Base-by-base conservation (phyloP, 768 basidiomycete genomes). In the Lentinus brumalis region DNA sequence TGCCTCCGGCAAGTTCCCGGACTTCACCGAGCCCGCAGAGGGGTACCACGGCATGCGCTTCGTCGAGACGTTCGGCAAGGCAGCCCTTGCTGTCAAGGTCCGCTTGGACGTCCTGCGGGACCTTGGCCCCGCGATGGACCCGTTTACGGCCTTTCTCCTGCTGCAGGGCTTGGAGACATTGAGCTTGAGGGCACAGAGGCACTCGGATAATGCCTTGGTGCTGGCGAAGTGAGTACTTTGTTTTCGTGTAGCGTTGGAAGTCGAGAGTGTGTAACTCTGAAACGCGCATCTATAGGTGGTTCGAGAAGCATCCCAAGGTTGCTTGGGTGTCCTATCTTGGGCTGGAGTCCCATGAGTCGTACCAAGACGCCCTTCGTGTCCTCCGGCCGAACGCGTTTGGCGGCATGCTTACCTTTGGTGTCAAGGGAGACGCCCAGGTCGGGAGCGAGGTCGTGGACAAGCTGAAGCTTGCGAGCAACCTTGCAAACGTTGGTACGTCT, bases 311-410 rank as follows among this genome's bases (percentile, higher is more conserved):
- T 69, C 81, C 84, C 7, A 79, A 82, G 30, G 82, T 94, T 46
- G 75, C 83, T 1, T 94, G 90, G 91, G 88, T 93, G 1, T 87
- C 86, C 0, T 95, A 94, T 68, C 81, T 86, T 41, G 93, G 93
- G 9, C 81, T 93, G 0, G 69, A 73, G 55, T 73, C 70, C 2
- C 93, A 95, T 70, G 72, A 77, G 0, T 87, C 85, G 38, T 79
- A 94, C 72, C 72, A 72, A 47, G 70, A 81, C 3, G 92, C 91
- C 12, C 78, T 81, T 67, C 76, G 79, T 56, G 75, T 86, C 38
- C 74, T 92, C 53, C 78, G 86, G 5, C 71, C 72, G 29, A 78
- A 81, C 53, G 73, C 77, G 1, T 93, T 78, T 61, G 89, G 92
- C 4, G 92, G 91, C 29, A 82, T 94, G 63, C 74, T 95, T 49